A percentile compares a stretch with the other conserved stretches of the same genome.
Conservation (phyloP, 352 stramenopile species). For the Saprolegnia parasitica region DNA sequence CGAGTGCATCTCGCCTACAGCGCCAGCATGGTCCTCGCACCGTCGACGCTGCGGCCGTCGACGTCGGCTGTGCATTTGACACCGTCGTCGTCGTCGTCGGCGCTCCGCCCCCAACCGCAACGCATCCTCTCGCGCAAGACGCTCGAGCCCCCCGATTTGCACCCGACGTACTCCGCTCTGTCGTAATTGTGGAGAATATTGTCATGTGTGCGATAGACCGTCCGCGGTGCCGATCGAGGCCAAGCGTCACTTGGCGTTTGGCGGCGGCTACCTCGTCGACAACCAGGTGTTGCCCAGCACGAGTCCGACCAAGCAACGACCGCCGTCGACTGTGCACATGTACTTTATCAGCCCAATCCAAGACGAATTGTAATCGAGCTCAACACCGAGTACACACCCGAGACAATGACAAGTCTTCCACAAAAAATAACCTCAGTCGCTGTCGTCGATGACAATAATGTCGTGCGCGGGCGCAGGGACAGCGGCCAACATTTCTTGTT, state of each 20-base stretch:
- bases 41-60: no score
- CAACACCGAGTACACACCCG: not conserved
- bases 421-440: slow-evolving; percentile 1
- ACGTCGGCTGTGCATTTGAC: no score
- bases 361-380: not conserved
- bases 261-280: slow-evolving; percentile 17
- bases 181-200: no score
- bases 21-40: no score
- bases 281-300: not conserved
- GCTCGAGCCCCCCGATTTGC: no score
- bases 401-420: not conserved
- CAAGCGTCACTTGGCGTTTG: slow-evolving; percentile 19
- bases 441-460: slow-evolving; percentile 15
- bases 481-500: not conserved
- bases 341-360: not conserved
- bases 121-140: no score
- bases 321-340: not conserved
- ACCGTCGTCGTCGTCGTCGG: no score
- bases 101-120: no score
- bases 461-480: not conserved
- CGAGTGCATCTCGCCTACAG: not conserved
- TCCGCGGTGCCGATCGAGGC: not conserved
- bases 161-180: no score
- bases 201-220: not conserved
- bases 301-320: not conserved